Percentiles rank a stretch among this genome's conserved stretches.
phyloP scores from a whole-genome alignment of 1,284 basidiomycete species.

The Cryptococcus sp. region DNA sequence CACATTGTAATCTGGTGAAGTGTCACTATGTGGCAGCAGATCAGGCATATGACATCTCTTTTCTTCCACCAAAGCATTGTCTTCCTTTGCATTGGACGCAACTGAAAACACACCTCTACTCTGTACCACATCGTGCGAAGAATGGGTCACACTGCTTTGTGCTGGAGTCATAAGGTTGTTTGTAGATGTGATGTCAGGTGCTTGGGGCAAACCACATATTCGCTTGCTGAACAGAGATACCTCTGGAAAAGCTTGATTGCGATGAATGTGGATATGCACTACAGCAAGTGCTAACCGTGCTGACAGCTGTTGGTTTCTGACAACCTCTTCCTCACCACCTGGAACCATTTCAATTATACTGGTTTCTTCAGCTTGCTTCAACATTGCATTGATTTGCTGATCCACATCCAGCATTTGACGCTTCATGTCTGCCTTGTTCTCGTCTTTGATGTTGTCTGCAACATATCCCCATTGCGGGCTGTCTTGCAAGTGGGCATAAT shows the following conservation, averaged over 20 bases:
- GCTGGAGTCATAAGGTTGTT: not conserved
- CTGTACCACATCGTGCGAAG: not conserved
- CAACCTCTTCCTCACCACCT: constrained; percentile 50
- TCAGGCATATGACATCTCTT: no score
- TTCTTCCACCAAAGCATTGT: no score
- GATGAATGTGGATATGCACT: constrained; percentile 48
- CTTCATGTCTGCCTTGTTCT: constrained; percentile 11
- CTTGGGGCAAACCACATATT: constrained; percentile 48
- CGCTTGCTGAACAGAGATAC: constrained; percentile 48
- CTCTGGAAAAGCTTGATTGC: constrained; percentile 49
- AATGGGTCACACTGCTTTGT: not conserved
- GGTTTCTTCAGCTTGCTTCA: constrained; percentile 44
- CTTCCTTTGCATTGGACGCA: no score
- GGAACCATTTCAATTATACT: constrained; percentile 44
- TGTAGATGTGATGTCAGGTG: constrained; percentile 14
- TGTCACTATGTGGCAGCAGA: no score
- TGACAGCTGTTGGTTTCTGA: constrained; percentile 46
- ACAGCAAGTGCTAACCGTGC: constrained; percentile 45
- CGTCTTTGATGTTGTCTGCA: constrained; percentile 1
- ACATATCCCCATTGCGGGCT: not conserved
- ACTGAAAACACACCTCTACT: not conserved
- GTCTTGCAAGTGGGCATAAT: constrained; percentile 22
- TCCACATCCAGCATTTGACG: constrained; percentile 41
- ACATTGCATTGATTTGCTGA: constrained; percentile 36
- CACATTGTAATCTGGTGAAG: no score